Conservation (phyloP, 2,329 filamentous ascomycete genomes). For the Ophiocordyceps sinensis region DNA sequence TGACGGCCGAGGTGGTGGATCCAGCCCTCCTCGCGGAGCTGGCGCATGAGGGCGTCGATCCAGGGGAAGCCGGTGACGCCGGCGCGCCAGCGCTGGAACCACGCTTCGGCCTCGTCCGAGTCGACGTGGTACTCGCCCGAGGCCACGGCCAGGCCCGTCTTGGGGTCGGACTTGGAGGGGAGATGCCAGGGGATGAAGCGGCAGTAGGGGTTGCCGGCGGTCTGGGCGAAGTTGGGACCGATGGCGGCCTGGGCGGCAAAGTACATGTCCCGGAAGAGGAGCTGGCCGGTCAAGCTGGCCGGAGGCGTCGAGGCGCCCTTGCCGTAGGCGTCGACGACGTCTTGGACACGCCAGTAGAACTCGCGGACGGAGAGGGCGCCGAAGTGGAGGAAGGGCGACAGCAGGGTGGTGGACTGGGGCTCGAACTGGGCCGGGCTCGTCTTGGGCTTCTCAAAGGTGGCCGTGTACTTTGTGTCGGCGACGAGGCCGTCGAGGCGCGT, state of each 20-base stretch:
- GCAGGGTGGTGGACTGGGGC: constrained; percentile 57
- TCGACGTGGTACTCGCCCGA: constrained; percentile 53
- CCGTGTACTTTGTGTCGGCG: constrained; percentile 49
- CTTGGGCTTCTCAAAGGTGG: constrained; percentile 62
- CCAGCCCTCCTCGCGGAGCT: constrained; percentile 58
- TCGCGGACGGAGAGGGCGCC: constrained; percentile 54
- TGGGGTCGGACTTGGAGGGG: constrained; percentile 39
- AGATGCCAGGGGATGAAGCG: constrained; percentile 73
- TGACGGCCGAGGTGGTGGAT: constrained; percentile 68
- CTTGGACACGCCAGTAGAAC: constrained; percentile 59
- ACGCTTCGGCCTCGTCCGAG: constrained; percentile 43
- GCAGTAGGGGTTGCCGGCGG: constrained; percentile 48
- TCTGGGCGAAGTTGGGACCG: constrained; percentile 49
- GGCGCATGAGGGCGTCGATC: constrained; percentile 70
- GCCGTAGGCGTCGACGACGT: constrained; percentile 42
- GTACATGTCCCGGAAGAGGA: constrained; percentile 74
- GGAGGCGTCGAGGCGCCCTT: constrained; percentile 46
- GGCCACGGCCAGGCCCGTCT: constrained; percentile 33
- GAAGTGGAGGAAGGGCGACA: constrained; percentile 63
- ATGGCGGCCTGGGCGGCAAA: constrained; percentile 61
- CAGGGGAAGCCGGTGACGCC: constrained; percentile 64
- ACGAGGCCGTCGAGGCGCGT: constrained; percentile 43
- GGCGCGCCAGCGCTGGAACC: constrained; percentile 54
- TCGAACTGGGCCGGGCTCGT: constrained; percentile 61
- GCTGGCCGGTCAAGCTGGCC: constrained; percentile 55